Evolutionary conservation across 1,139 yeast genomes (phyloP).

Genomic region (Sugiyamaella japonica): DNA sequence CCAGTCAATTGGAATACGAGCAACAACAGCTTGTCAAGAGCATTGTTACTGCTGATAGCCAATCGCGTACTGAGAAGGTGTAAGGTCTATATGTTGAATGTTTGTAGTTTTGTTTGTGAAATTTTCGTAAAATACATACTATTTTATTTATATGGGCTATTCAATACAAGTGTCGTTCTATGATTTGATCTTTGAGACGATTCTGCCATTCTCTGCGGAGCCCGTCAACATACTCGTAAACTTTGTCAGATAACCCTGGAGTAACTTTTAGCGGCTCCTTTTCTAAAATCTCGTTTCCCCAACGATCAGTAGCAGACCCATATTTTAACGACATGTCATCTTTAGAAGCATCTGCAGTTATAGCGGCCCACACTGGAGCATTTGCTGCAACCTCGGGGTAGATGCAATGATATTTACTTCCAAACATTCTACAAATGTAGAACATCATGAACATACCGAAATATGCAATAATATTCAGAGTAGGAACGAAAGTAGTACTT

Average conservation of each 20-base stretch:
- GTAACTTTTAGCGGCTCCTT: constrained; percentile 46
- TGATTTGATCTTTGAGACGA: constrained; percentile 69
- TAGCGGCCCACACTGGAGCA: constrained; percentile 68
- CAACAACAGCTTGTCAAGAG: not conserved
- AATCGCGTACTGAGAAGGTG: constrained; percentile 2
- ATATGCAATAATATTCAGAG: constrained; percentile 72
- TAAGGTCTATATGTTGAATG: not conserved
- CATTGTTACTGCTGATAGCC: not conserved
- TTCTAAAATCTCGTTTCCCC: constrained; percentile 65
- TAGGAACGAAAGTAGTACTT: constrained; percentile 75
- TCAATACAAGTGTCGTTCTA: constrained; percentile 37
- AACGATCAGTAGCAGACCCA: constrained; percentile 68
- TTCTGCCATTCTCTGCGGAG: constrained; percentile 65
- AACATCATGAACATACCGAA: constrained; percentile 84
- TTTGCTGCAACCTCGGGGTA: constrained; percentile 88
- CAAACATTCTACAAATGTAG: constrained; percentile 77
- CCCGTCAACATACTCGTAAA: constrained; percentile 57
- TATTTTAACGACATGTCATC: constrained; percentile 58
- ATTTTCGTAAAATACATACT: not conserved
- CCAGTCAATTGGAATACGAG: not conserved
- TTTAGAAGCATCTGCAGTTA: constrained; percentile 48
- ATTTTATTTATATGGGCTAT: not conserved
- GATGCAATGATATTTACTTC: constrained; percentile 86
- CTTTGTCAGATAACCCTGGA: constrained; percentile 63
- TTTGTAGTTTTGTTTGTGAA: not conserved